Percentiles rank a stretch among this genome's conserved stretches.
Conservation (phyloP, 2,329 filamentous ascomycete species). For the Sarocladium strictum region DNA sequence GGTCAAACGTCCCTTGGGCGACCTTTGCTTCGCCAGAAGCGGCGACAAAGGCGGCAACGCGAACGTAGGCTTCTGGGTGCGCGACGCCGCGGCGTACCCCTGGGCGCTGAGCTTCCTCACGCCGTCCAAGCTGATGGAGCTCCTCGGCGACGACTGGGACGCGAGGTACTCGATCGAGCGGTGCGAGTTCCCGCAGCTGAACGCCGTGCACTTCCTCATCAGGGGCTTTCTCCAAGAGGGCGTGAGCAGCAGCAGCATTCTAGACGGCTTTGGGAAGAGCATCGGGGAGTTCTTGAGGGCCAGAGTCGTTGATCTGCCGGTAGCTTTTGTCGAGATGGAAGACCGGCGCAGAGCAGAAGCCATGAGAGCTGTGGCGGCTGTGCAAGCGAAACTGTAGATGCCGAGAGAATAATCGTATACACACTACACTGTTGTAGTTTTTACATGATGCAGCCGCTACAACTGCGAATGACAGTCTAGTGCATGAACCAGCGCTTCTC, state of each 20-base stretch:
- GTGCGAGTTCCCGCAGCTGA: constrained; percentile 36
- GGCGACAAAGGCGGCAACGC: constrained; percentile 29
- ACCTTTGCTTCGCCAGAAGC: constrained; percentile 23
- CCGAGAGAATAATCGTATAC: too few species aligned
- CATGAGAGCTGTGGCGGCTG: neutral
- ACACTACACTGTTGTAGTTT: too few species aligned
- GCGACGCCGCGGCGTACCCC: constrained; percentile 30
- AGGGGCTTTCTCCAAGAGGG: constrained; percentile 36
- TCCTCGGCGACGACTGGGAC: constrained; percentile 38
- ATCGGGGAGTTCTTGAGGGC: constrained; percentile 42
- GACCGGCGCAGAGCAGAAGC: constrained; percentile 12
- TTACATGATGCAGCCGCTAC: too few species aligned
- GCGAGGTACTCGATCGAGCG: constrained; percentile 33
- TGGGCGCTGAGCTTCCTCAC: constrained; percentile 36
- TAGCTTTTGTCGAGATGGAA: constrained; percentile 17
- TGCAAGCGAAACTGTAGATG: neutral
- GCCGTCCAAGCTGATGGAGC: constrained; percentile 24
- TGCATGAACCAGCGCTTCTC: too few species aligned
- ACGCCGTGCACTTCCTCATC: constrained; percentile 39
- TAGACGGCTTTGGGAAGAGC: constrained; percentile 47
- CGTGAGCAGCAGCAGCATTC: constrained; percentile 38
- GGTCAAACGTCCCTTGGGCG: constrained; percentile 20
- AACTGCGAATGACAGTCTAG: too few species aligned
- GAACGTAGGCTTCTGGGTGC: constrained; percentile 29
- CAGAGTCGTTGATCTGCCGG: constrained; percentile 22